Evolutionary conservation across 345 rosid genomes (phyloP), one percentile per base, ranked within the genome.

Genomic region (Crucihimalaya himalaica): DNA sequence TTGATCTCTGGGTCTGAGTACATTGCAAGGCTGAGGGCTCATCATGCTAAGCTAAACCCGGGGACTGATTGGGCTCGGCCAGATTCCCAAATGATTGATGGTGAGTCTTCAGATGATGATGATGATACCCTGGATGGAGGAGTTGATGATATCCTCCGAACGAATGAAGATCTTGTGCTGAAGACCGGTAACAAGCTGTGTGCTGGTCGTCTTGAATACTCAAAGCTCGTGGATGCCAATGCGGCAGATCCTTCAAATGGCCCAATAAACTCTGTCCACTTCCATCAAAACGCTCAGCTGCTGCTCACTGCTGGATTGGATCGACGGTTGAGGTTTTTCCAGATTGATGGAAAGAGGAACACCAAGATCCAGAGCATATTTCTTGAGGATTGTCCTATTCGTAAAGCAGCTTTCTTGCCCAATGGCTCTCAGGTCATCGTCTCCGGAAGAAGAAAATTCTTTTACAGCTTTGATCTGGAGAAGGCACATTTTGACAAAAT

Each of bases 291-390:
- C 72, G 93, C 87, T 32, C 99, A 89, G 83, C 73, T 91, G 74
- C 85, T 94, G 57, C 95, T 94, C 57, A 63, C 92, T 37, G 90
- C 93, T 42, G 97, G 97, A 56, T 83, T 88, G 60, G 95, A 91
- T 73, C 63, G 89, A 58, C 78, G 85, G 70, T 74, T 94, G 37
- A 82, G 88, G 59, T 92, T 95, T 78, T 92, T 92, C 58, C 93
- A 92, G 83, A 86, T 95, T 62, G 99, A 95, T 80, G 99, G 99
- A 1, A 95, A 90, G 79, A 84, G 89, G 76, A 92, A 92, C 84
- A 87, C 92, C 12, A 92, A 87, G 77, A 84, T 91, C 59, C 96
- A 94, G 73, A 91, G 95, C 55, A 78, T 94, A 47, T 88, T 89
- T 81, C 88, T 94, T 27, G 97, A 92, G 23, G 96, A 95, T 73